Conservation (phyloP, 2,329 filamentous ascomycete species). For the Epichloe bromicola region DNA sequence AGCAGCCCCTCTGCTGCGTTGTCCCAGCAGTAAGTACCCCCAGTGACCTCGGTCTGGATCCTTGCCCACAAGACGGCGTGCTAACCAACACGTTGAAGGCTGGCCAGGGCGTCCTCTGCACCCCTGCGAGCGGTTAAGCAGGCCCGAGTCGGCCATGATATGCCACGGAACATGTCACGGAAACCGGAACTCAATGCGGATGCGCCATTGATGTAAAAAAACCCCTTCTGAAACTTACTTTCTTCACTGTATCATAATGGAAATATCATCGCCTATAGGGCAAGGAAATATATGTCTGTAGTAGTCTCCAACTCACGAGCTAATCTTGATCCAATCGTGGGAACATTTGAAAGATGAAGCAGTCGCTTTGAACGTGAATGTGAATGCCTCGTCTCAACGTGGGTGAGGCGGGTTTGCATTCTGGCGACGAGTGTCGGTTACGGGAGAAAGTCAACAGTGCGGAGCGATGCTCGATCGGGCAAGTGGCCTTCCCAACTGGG, state of each 20-base stretch:
- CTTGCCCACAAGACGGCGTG: too few relatives aligned
- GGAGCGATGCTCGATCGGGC: background rate
- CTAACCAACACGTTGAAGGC: background rate
- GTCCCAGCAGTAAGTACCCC: slow-evolving; percentile 5
- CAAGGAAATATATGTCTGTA: background rate
- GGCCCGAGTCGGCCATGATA: background rate
- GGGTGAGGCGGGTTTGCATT: too few relatives aligned
- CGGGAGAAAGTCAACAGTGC: too few relatives aligned
- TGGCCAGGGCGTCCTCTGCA: slow-evolving; percentile 3
- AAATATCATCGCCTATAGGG: background rate
- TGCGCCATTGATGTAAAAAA: background rate
- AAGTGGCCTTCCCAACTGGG: background rate
- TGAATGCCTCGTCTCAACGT: too few relatives aligned
- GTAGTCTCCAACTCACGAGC: background rate
- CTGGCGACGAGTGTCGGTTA: too few relatives aligned
- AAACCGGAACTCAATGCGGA: background rate
- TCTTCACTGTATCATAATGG: slow-evolving; percentile 1
- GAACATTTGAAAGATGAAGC: too few relatives aligned
- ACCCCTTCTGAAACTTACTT: background rate
- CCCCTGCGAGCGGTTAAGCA: background rate
- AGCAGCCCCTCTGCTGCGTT: slow-evolving; percentile 8
- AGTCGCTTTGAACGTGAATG: too few relatives aligned
- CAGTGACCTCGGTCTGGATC: background rate
- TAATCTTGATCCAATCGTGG: background rate
- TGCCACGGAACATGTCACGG: background rate